phyloP scores from a whole-genome alignment of 768 basidiomycete species.

The Pleurotus giganteus region DNA sequence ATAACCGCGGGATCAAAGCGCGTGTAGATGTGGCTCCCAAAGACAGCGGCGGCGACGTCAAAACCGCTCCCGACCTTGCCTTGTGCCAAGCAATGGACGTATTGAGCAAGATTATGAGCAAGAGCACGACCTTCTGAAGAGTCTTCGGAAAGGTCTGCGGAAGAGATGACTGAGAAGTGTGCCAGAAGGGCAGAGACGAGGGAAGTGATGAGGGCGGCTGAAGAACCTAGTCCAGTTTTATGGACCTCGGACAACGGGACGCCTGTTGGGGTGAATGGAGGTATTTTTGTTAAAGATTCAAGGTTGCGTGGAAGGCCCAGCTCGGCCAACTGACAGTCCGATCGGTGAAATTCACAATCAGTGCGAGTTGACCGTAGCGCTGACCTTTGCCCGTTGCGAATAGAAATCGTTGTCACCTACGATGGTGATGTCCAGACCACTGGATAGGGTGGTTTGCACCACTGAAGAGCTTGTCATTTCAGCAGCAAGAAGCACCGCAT shows the following conservation, averaged over 20 bases:
- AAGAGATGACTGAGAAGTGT: conserved; percentile 63
- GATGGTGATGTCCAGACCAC: conserved; percentile 75
- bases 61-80: conserved; percentile 98
- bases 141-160: conserved; percentile 42
- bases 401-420: conserved; percentile 98
- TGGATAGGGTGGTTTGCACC: conserved; percentile 39
- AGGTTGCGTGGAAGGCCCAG: conserved; percentile 61
- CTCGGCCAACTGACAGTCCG: conserved; percentile 52
- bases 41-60: conserved; percentile 92
- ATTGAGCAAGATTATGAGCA: conserved; percentile 93
- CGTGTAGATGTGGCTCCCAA: conserved; percentile 91
- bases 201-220: conserved; percentile 95
- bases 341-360: conserved; percentile 4
- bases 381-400: conserved; percentile 84
- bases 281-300: conserved; percentile 62
- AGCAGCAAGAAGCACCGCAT: conserved; percentile 63
- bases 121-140: conserved; percentile 51
- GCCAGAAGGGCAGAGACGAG: conserved; percentile 83
- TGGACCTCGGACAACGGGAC: conserved; percentile 79
- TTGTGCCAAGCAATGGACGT: conserved; percentile 93
- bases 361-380: conserved; percentile 13
- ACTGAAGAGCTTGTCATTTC: conserved; percentile 51
- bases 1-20: conserved; percentile 79
- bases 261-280: conserved; percentile 72
- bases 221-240: conserved; percentile 97